Base-by-base conservation (phyloP, 805 yeast species). In the Maudiozyma serrabonitensis region DNA sequence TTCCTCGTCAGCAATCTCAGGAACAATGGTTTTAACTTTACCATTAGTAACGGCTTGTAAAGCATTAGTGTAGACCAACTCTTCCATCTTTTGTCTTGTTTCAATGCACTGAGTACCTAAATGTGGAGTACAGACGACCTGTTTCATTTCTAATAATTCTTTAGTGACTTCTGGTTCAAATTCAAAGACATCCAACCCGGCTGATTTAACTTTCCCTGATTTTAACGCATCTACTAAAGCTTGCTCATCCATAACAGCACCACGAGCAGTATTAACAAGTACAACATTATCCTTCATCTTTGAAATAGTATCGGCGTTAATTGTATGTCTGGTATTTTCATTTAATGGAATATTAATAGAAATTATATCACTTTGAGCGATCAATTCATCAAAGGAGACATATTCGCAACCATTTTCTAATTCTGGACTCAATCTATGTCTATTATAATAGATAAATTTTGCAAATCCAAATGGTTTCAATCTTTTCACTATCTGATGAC, bases 51-150 rank as follows among this genome's bases (percentile, higher is more conserved):
- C 59, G 44, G 69, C 81, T n/a, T 72, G 65, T 41, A 70, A 68
- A 8, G 87, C 79, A 65, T 91, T 93, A 32, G 75, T 74, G 26
- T 86, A 80, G 32, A 83, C 87, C 63, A 79, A 79, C 56, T 78
- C 80, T 69, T 90, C 96, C 96, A 93, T 87, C 57, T 76, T 76
- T 56, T 73, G 69, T 60, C 84, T 78, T 3, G 95, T 84, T 67
- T 88, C 95, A 47, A 68, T 67, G 4, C 91, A 73, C 62, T 80
- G 81, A 0, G 96, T 87, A 26, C 96, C 97, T 84, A 87, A 81
- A 64, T 89, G 97, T 15, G 97, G 97, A 55, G 86, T 70, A 35
- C 86, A 77, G 12, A 84, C 73, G n/a, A 81, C 87, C 54, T 83
- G 82, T 13, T 86, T 84, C 67, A 83, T 67, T 31, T 71, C 69